Evolutionary conservation across 768 basidiomycete species (phyloP).

Genomic region (Lyophyllum semitale): DNA sequence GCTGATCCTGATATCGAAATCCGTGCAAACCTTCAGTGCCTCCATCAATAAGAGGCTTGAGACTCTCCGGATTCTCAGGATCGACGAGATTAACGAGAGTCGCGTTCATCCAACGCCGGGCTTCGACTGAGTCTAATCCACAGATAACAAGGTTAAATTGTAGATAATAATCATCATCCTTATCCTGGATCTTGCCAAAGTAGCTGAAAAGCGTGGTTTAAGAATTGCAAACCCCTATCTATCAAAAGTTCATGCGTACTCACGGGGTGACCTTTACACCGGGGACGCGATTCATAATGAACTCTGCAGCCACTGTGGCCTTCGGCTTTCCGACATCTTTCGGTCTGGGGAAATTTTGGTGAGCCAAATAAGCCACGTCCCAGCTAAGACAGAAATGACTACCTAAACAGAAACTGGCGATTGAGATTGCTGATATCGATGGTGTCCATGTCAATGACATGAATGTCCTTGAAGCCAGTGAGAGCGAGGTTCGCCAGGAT

Average conservation of each 20-base stretch:
- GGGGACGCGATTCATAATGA: slow-evolving; percentile 94
- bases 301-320: slow-evolving; percentile 92
- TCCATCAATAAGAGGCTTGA: slow-evolving; percentile 97
- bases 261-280: slow-evolving; percentile 97
- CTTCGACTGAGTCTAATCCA: slow-evolving; percentile 96
- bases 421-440: slow-evolving; percentile 99
- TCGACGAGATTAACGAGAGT: slow-evolving; percentile 96
- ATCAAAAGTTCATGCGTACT: slow-evolving; percentile 30
- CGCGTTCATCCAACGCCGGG: slow-evolving; percentile 97
- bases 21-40: slow-evolving; percentile 85
- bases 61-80: slow-evolving; percentile 85
- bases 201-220: slow-evolving; percentile 53
- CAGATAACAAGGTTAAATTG: slow-evolving; percentile 98
- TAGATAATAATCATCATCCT: slow-evolving; percentile 91
- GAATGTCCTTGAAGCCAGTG: slow-evolving; percentile 96
- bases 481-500: slow-evolving; percentile 95
- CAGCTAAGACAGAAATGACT: slow-evolving; percentile 15
- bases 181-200: slow-evolving; percentile 98
- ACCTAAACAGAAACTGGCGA: slow-evolving; percentile 98
- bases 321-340: slow-evolving; percentile 95
- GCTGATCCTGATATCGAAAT: not conserved
- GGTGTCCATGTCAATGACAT: slow-evolving; percentile 99
- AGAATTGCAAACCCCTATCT: not conserved
- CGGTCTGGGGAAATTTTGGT: slow-evolving; percentile 44
- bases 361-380: not conserved